Evolutionary conservation across 441 rosid genomes (phyloP), one percentile per base, ranked within the genome.

Genomic region (Biscutella auriculata): DNA sequence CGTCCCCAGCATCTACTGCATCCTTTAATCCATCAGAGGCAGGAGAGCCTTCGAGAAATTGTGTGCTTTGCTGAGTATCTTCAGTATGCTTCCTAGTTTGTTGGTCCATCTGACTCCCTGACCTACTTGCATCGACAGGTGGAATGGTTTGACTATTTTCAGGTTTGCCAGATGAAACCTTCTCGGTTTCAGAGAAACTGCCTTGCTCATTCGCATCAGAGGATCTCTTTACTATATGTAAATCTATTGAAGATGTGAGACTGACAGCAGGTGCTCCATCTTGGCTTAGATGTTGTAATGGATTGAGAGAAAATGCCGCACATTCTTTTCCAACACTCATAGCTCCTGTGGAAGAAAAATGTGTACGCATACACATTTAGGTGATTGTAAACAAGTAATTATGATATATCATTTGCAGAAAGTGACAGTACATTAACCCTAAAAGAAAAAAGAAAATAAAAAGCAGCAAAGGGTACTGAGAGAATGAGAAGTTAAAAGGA

Each of bases 91-190:
- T 60, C 55, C 53, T 17, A 36, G 30, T 52, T 53, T 68, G 77
- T 45, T 67, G 50, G 54, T 63, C 73, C 54, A 37, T 41, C 52
- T 45, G 69, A 39, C 21, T 72, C 65, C 62, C 73, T 41, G 68
- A 41, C 65, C 71, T 57, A 65, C 76, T 70, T 51, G 63, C 58
- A 66, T 75, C 77, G 42, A 37, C 40, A 36, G 42, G 55, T 37
- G 67, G 54, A 62, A n/a, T 26, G 15, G 75, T 74, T 66, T 64
- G 77, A 60, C 53, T 69, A 60, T 43, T 72, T 29, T 54, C 65
- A 62, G 75, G 53, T 36, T 55, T 66, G 41, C 50, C 51, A 48
- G 63, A 49, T 39, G 57, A 71, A 52, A 34, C 66, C 53, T 74
- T 67, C 54, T 49, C 62, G 8, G 39, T 51, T 58, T 65, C 73